These are phyloP conservation scores for Manihot esculenta DNA, from an alignment of 441 rosid species.

Conservation along the genomic window DNA sequence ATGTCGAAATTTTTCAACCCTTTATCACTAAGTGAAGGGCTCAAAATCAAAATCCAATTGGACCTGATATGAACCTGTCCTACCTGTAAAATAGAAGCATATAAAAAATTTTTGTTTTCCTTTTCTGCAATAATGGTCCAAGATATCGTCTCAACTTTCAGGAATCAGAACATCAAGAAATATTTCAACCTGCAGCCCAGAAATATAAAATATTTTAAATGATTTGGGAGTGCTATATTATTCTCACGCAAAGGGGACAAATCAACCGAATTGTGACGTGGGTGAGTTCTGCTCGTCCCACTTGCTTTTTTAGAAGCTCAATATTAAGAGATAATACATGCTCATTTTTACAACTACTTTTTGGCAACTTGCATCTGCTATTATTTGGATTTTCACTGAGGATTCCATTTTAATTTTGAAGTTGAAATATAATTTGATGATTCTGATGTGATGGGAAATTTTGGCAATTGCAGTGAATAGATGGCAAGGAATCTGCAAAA, in stretches of 20 bases:
- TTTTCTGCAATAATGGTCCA: background rate
- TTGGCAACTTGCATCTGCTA: background rate
- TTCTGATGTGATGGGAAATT: background rate
- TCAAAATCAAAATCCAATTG: background rate
- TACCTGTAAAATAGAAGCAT: background rate
- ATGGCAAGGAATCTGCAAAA: conserved; percentile 57
- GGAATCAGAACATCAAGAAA: background rate
- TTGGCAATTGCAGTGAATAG: conserved; percentile 24
- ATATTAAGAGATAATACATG: too few species aligned
- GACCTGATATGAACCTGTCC: background rate
- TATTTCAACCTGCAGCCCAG: background rate
- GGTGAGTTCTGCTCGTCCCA: too few species aligned
- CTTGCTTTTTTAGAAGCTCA: too few species aligned
- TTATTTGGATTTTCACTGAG: background rate
- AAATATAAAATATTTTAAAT: too few species aligned
- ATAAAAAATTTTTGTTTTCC: background rate
- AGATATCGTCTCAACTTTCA: background rate
- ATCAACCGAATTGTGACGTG: too few species aligned
- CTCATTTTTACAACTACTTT: background rate
- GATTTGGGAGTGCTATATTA: too few species aligned
- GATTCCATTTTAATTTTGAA: background rate
- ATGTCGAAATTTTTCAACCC: background rate
- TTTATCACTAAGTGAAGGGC: background rate
- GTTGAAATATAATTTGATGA: background rate
- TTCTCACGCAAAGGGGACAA: too few species aligned